These are phyloP conservation scores for Cenchrus americanus DNA, from an alignment of 176 grass and related monocot genomes.

Conservation along the genomic window DNA sequence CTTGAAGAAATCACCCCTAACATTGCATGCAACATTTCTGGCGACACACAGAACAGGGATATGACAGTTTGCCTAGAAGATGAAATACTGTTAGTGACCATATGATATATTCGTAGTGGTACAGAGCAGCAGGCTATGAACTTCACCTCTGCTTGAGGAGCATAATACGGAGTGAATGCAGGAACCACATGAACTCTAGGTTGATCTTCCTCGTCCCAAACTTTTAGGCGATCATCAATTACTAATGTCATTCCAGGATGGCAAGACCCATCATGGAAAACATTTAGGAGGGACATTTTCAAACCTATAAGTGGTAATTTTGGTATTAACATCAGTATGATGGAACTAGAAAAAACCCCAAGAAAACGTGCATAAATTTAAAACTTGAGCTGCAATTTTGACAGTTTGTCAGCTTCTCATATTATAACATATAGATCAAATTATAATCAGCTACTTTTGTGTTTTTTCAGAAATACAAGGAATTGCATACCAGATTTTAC, in stretches of 20 bases:
- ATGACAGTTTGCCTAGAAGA: slow-evolving; percentile 67
- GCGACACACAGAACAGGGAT: slow-evolving; percentile 90
- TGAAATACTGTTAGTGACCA: slow-evolving; percentile 39
- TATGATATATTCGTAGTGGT: slow-evolving; percentile 25
- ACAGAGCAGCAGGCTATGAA: slow-evolving; percentile 24
- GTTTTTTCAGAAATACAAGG: slow-evolving; percentile 1
- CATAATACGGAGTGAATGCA: slow-evolving; percentile 98
- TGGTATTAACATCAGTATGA: slow-evolving; percentile 34
- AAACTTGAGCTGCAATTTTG: background rate
- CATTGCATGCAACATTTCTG: slow-evolving; percentile 98
- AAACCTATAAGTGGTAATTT: slow-evolving; percentile 51
- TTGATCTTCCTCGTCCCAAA: slow-evolving; percentile 99
- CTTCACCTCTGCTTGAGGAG: slow-evolving; percentile 93
- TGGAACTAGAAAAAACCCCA: slow-evolving; percentile 33
- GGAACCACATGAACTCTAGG: slow-evolving; percentile 93
- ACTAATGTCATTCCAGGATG: slow-evolving; percentile 97
- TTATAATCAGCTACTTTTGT: background rate
- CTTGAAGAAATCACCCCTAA: slow-evolving; percentile 98
- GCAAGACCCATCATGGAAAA: slow-evolving; percentile 92
- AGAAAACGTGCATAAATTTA: background rate
- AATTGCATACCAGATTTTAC: slow-evolving; percentile 85
- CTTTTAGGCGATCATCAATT: slow-evolving; percentile 95
- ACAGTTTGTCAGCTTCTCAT: slow-evolving; percentile 20
- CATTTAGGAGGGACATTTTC: slow-evolving; percentile 85
- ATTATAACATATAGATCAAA: background rate